Percentiles rank a stretch among this genome's conserved stretches.
Conservation (phyloP, 129 eudicot species). For the Lactuca sativa region DNA sequence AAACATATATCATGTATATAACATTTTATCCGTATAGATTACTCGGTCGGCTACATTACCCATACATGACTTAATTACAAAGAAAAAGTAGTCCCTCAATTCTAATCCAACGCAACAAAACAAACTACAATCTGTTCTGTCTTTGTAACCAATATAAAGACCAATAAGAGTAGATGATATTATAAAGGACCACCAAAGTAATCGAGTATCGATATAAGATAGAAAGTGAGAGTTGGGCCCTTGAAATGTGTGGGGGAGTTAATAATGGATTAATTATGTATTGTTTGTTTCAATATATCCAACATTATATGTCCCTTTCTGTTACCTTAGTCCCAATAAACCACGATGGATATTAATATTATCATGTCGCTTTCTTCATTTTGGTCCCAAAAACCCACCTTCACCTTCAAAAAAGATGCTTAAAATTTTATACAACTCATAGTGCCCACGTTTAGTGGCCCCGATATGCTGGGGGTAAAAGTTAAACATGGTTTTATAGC, state of each 20-base stretch:
- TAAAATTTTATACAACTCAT: conserved; percentile 11
- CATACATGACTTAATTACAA: no score
- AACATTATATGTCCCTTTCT: conserved; percentile 23
- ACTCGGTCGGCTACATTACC: no score
- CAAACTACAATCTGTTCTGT: no score
- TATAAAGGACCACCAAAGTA: conserved; percentile 13
- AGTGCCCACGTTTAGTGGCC: conserved; percentile 27
- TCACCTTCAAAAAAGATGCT: conserved; percentile 15
- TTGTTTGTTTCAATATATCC: conserved; percentile 30
- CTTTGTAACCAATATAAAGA: no score
- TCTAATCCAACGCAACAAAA: background rate
- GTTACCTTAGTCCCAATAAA: conserved; percentile 31
- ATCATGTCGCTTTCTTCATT: conserved; percentile 17
- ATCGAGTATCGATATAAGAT: conserved; percentile 3
- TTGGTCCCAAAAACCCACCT: conserved; percentile 37
- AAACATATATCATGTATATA: no score
- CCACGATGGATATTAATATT: conserved; percentile 19
- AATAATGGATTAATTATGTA: conserved; percentile 16
- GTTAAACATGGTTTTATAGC: conserved; percentile 17
- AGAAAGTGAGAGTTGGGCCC: conserved; percentile 19
- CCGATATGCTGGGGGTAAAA: conserved; percentile 9
- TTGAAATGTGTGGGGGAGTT: background rate
- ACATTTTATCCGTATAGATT: no score
- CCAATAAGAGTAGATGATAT: background rate
- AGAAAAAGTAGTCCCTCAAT: no score